Percentiles rank a stretch among this genome's conserved stretches.
These are phyloP conservation scores for Arabidopsis thaliana DNA, from an alignment of 345 rosid genomes.

Conservation along the genomic window TAIR10.1 NC_003075.7:16898501-16899000, in stretches of 20 bases:
- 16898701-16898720: neutral
- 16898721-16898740: neutral
- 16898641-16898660: conserved; percentile 20
- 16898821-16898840: too few relatives aligned
- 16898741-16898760: neutral
- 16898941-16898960: too few relatives aligned
- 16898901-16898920: too few relatives aligned
- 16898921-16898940: too few relatives aligned
- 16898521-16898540: conserved; percentile 68
- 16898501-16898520: conserved; percentile 63
- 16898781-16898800: neutral
- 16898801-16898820: too few relatives aligned
- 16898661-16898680: conserved; percentile 14
- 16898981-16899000: too few relatives aligned
- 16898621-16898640: conserved; percentile 27
- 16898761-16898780: neutral
- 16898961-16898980: too few relatives aligned
- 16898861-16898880: too few relatives aligned
- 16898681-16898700: neutral
- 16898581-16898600: conserved; percentile 12
- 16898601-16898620: conserved; percentile 1
- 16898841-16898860: too few relatives aligned
- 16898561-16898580: conserved; percentile 17
- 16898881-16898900: too few relatives aligned
- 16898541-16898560: conserved; percentile 38